A percentile compares a stretch with the other conserved stretches of the same genome.
phyloP scores from a whole-genome alignment of 257 asterid species.

The Jasminum sambac region DNA sequence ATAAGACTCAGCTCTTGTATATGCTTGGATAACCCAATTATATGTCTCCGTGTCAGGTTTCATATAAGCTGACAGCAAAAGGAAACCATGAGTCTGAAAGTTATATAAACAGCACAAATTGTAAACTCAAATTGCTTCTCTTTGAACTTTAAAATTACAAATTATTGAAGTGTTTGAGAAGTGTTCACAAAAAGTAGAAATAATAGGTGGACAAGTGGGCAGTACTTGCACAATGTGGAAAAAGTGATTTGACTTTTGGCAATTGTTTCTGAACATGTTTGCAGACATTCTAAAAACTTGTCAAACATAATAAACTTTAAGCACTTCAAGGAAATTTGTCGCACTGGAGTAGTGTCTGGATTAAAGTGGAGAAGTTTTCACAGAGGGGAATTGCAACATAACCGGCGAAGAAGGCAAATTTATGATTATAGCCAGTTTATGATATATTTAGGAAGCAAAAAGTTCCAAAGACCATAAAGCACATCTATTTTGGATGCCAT shows the following conservation, averaged over 20 bases:
- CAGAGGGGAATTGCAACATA: slow-evolving; percentile 8
- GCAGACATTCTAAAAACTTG: too few species aligned
- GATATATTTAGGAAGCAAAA: slow-evolving; percentile 10
- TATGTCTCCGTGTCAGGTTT: slow-evolving; percentile 97
- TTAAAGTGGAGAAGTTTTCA: slow-evolving; percentile 18
- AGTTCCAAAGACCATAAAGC: slow-evolving; percentile 7
- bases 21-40: slow-evolving; percentile 99
- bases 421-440: not conserved
- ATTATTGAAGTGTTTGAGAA: too few species aligned
- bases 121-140: not conserved
- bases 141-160: not conserved
- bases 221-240: too few species aligned
- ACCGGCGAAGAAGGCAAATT: slow-evolving; percentile 8
- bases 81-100: slow-evolving; percentile 31
- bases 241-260: too few species aligned
- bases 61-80: slow-evolving; percentile 68
- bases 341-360: slow-evolving; percentile 13
- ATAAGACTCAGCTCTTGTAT: slow-evolving; percentile 95
- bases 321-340: slow-evolving; percentile 13
- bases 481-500: slow-evolving; percentile 6
- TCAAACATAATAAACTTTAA: not conserved
- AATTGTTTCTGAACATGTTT: too few species aligned
- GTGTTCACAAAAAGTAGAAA: too few species aligned
- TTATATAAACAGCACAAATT: not conserved
- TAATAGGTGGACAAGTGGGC: too few species aligned